phyloP scores from a whole-genome alignment of 768 basidiomycete genomes.

The Rhodosporidiobolus sp. region DNA sequence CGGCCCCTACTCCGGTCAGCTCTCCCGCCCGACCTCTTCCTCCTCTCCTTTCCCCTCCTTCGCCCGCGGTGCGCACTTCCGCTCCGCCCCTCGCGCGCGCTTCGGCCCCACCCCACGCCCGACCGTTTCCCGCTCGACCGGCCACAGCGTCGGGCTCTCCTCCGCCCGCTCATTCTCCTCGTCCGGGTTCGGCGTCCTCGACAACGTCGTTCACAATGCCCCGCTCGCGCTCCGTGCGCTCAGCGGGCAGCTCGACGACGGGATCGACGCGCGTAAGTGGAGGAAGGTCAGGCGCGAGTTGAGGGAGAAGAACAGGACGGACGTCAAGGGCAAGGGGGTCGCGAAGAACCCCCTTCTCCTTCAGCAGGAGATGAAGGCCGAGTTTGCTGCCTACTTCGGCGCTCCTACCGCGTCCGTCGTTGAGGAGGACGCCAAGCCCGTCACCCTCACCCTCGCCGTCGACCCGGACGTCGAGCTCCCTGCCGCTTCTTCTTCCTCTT shows the following conservation, averaged over 20 bases:
- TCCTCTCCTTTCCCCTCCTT: neutral
- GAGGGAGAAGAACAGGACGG: conserved; percentile 33
- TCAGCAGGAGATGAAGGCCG: conserved; percentile 5
- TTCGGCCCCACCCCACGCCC: conserved; percentile 26
- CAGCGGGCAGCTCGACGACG: conserved; percentile 57
- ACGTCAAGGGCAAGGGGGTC: conserved; percentile 27
- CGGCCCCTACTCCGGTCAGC: conserved; percentile 9
- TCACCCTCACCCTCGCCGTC: conserved; percentile 34
- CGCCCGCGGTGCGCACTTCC: neutral
- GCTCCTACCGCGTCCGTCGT: neutral
- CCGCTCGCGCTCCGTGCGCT: conserved; percentile 72
- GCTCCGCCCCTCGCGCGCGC: neutral
- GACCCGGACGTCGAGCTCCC: conserved; percentile 33
- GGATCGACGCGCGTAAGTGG: conserved; percentile 63
- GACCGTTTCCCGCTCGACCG: conserved; percentile 45
- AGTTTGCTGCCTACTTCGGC: conserved; percentile 32
- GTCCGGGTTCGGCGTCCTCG: conserved; percentile 69
- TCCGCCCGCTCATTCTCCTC: conserved; percentile 68
- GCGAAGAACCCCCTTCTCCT: conserved; percentile 22
- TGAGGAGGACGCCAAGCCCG: conserved; percentile 1
- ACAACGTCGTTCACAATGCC: conserved; percentile 73
- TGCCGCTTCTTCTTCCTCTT: conserved; percentile 8
- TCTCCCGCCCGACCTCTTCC: conserved; percentile 1
- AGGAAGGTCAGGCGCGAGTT: conserved; percentile 44
- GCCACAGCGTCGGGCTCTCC: conserved; percentile 68